Percentiles rank a stretch among this genome's conserved stretches.
Evolutionary conservation across 2,329 filamentous ascomycete species (phyloP).

Genomic region (Monosporascus sp.): DNA sequence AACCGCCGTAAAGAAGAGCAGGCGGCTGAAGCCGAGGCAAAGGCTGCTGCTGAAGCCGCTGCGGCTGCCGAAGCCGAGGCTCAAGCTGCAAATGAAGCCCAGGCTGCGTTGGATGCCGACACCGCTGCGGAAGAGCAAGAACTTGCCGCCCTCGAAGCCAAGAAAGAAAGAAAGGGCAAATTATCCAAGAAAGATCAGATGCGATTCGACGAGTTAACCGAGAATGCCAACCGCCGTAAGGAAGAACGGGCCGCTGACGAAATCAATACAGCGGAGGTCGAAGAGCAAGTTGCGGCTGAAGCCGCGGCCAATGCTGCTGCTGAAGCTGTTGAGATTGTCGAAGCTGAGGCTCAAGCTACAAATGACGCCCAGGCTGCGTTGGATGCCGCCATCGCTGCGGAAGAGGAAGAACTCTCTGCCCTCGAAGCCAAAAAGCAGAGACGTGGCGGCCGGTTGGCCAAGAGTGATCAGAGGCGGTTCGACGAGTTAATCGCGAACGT

Average conservation of each 20-base stretch:
- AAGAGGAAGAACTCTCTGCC: conserved; percentile 29
- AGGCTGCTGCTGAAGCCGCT: conserved; percentile 12
- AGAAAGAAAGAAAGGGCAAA: conserved; percentile 36
- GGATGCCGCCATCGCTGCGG: conserved; percentile 1
- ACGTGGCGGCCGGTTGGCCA: conserved; percentile 39
- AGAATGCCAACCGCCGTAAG: conserved; percentile 11
- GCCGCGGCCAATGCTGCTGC: too few species aligned
- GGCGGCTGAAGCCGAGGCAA: conserved; percentile 34
- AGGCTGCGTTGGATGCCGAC: conserved; percentile 1
- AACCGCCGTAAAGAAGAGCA: conserved; percentile 26
- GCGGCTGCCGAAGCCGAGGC: conserved; percentile 10
- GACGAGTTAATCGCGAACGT: conserved; percentile 31
- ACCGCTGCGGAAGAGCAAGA: background rate
- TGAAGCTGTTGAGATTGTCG: background rate
- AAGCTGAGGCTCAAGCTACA: conserved; percentile 10
- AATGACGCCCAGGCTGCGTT: conserved; percentile 3
- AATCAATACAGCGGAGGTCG: conserved; percentile 1
- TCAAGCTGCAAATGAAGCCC: conserved; percentile 6
- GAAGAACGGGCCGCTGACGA: conserved; percentile 10
- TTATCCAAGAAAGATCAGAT: conserved; percentile 31
- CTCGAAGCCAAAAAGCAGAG: conserved; percentile 45
- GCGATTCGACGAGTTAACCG: conserved; percentile 16
- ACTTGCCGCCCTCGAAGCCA: conserved; percentile 11
- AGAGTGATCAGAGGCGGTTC: conserved; percentile 42
- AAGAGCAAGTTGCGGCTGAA: conserved; percentile 1